Evolutionary conservation across 2,329 filamentous ascomycete species (phyloP), one percentile per base, ranked within the genome.

Genomic region (Verticillium dahliae): DNA sequence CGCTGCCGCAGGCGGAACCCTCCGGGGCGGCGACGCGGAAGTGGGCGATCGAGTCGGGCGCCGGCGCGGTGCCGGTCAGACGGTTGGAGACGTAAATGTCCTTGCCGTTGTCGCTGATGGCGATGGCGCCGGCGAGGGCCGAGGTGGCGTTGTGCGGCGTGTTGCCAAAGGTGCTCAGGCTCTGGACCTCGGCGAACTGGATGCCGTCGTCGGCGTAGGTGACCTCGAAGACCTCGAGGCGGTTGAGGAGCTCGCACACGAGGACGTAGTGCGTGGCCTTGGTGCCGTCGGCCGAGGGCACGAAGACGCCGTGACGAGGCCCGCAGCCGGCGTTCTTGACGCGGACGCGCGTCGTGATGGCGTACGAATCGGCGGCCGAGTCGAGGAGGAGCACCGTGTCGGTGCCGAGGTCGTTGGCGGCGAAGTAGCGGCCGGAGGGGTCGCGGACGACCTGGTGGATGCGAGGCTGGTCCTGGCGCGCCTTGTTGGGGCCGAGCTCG

Each of bases 81-180:
- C 81, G 79, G 74, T 84, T 84, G 41, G 80, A 80, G 59, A 83
- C 74, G 70, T 83, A 83, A 18, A 83, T 66, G 70, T 81, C 72
- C 65, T 69, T 69, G 68, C 72, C 73, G 70, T 79, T 76, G 33
- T 68, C 67, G 9, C 75, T 71, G 38, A 82, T 68, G 62, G 74
- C 69, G 45, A 84, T 68, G 69, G 78, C 80, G 55, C 79, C 81
- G 1, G 77, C 80, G 0, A 78, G 74, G 6, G 80, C 78, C 1
- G 68, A 67, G 34, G 67, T 70, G 41, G 71, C 60, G 62, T 76
- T 76, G 61, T 70, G 71, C 3, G 77, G 74, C 18, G 64, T 68
- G 9, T 67, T 62, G 61, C 75, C 76, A 59, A 58, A 63, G 52
- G 75, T 78, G 66, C 74, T 78, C 62, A 79, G 70, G 33, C 68